Percentiles rank a stretch among this genome's conserved stretches.
These are phyloP conservation scores for Saccharomycopsis selenospora DNA, from an alignment of 805 yeast genomes.

Conservation along the genomic window DNA sequence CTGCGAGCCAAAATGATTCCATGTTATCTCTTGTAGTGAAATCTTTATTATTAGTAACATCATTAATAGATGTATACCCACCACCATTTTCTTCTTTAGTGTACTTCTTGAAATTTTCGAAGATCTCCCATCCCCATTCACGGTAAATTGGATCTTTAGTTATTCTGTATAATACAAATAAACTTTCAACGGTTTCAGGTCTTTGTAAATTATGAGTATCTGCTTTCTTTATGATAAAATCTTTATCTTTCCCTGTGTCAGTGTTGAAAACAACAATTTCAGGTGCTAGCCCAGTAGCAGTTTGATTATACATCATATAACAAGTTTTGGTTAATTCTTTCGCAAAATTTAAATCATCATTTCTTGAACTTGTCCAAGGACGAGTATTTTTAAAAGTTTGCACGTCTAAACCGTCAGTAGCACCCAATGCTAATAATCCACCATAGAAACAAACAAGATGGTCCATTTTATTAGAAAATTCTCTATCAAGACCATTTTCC, in stretches of 20 bases:
- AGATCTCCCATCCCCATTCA: constrained; percentile 85
- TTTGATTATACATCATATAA: constrained; percentile 72
- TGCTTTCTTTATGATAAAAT: constrained; percentile 58
- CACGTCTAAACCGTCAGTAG: constrained; percentile 65
- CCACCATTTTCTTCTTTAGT: constrained; percentile 42
- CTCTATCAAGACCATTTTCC: constrained; percentile 57
- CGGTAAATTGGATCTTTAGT: constrained; percentile 78
- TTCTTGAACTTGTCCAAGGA: constrained; percentile 52
- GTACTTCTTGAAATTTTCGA: constrained; percentile 58
- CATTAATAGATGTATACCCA: constrained; percentile 57
- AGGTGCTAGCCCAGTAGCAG: constrained; percentile 74
- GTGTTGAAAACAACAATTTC: constrained; percentile 82
- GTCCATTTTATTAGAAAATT: constrained; percentile 72
- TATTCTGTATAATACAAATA: constrained; percentile 70
- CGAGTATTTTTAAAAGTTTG: constrained; percentile 46
- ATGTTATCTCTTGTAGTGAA: constrained; percentile 54
- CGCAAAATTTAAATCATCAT: constrained; percentile 60
- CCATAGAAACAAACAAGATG: constrained; percentile 90
- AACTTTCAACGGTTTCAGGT: constrained; percentile 89
- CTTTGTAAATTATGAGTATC: constrained; percentile 86
- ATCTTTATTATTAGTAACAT: constrained; percentile 49
- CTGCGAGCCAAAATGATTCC: constrained; percentile 93
- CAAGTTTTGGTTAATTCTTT: constrained; percentile 74
- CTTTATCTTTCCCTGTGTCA: constrained; percentile 34
- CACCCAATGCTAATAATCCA: constrained; percentile 82